Evolutionary conservation across 108 stramenopile species (phyloP).

Genomic region (Cyclostephanos tholiformis): DNA sequence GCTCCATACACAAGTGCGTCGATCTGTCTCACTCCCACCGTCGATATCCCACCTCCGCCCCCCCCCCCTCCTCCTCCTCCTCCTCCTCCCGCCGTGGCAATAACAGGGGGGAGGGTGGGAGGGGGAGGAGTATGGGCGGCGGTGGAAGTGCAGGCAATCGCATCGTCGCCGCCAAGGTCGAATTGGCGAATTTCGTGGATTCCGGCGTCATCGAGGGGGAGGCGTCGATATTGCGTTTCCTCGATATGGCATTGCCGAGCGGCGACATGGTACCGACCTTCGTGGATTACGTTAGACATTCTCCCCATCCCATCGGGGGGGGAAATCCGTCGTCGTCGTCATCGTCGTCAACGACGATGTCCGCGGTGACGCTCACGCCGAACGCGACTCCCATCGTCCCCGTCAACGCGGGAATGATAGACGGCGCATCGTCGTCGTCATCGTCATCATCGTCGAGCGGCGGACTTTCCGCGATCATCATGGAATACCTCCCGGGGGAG

Average conservation of each 20-base stretch:
- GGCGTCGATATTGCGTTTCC: slow-evolving; percentile 71
- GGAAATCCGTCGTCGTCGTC: too few species aligned
- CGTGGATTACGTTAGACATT: slow-evolving; percentile 62
- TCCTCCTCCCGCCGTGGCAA: neutral
- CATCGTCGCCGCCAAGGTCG: slow-evolving; percentile 84
- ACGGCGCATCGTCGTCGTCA: neutral
- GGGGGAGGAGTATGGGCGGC: neutral
- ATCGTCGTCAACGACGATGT: neutral
- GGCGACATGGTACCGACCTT: slow-evolving; percentile 71
- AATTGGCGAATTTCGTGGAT: slow-evolving; percentile 72
- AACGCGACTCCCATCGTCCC: neutral
- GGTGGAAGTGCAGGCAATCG: slow-evolving; percentile 27
- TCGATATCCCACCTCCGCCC: too few species aligned
- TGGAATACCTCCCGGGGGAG: slow-evolving; percentile 84
- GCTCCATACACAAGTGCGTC: slow-evolving; percentile 85
- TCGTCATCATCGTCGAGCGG: slow-evolving; percentile 8
- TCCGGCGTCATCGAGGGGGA: slow-evolving; percentile 85
- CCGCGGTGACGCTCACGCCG: neutral
- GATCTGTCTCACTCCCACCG: slow-evolving; percentile 59
- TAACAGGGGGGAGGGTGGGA: slow-evolving; percentile 3
- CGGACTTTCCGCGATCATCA: slow-evolving; percentile 66
- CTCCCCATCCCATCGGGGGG: neutral
- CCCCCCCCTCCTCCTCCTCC: too few species aligned
- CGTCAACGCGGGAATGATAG: too few species aligned
- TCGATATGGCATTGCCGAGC: slow-evolving; percentile 49